Evolutionary conservation across 192 early-diverging fungal genomes (phyloP).

Genomic region (Coemansia umbellata): DNA sequence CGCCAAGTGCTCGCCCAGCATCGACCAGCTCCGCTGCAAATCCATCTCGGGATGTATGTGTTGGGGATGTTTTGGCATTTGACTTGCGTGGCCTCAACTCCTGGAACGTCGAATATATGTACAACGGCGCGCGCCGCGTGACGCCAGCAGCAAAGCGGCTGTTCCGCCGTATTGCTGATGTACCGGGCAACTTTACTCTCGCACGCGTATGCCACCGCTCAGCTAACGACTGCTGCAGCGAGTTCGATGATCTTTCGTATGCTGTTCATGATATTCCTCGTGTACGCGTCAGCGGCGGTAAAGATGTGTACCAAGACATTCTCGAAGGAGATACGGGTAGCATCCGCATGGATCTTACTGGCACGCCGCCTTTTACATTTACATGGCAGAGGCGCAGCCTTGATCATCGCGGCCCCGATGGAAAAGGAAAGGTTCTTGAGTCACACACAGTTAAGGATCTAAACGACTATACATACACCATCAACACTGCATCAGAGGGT

Average conservation of each 20-base stretch:
- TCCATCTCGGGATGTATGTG: conserved; percentile 51
- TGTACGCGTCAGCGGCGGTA: conserved; percentile 61
- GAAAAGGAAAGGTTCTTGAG: conserved; percentile 27
- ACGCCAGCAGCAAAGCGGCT: conserved; percentile 48
- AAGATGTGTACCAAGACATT: conserved; percentile 65
- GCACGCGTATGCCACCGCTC: conserved; percentile 58
- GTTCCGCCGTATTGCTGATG: conserved; percentile 58
- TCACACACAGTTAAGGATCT: conserved; percentile 58
- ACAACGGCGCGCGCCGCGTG: conserved; percentile 25
- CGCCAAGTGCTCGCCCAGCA: conserved; percentile 37
- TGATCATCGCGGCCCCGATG: background rate
- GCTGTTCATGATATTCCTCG: conserved; percentile 56
- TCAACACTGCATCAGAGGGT: conserved; percentile 59
- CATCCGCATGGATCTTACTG: conserved; percentile 58
- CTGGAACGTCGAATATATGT: conserved; percentile 57
- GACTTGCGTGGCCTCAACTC: conserved; percentile 63
- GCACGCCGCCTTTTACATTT: conserved; percentile 66
- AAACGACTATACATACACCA: conserved; percentile 38
- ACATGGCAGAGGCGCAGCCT: conserved; percentile 54
- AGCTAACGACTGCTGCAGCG: conserved; percentile 56
- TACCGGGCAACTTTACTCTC: conserved; percentile 56
- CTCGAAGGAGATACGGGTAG: conserved; percentile 54
- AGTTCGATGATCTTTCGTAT: conserved; percentile 48
- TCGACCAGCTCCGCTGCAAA: conserved; percentile 28
- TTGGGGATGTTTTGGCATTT: conserved; percentile 64